phyloP scores from a whole-genome alignment of 306 rosid genomes.

The Ziziphus jujuba region DNA sequence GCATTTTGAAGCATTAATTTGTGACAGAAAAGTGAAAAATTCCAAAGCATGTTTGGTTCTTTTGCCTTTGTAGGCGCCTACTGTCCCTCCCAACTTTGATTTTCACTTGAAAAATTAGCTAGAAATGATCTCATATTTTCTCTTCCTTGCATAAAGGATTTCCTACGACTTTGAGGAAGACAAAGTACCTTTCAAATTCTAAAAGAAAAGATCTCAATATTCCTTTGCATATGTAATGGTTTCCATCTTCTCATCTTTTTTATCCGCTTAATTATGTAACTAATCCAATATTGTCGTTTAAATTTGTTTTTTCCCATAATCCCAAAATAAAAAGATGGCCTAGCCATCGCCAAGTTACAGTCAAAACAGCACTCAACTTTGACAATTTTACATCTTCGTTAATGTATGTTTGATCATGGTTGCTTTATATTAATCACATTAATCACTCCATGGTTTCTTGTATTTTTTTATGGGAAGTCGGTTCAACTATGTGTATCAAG shows the following conservation, averaged over 20 bases:
- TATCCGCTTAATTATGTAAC: too few species aligned
- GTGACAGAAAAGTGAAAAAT: constrained; percentile 7
- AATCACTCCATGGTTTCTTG: too few species aligned
- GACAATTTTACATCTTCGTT: too few species aligned
- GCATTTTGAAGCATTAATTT: background rate
- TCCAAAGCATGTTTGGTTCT: constrained; percentile 5
- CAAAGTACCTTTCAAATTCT: constrained; percentile 3
- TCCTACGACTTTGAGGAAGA: constrained; percentile 8
- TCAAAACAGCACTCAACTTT: too few species aligned
- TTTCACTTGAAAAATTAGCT: constrained; percentile 24
- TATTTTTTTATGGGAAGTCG: too few species aligned
- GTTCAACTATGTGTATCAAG: too few species aligned
- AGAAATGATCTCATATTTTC: constrained; percentile 17
- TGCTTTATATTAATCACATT: too few species aligned
- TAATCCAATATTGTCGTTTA: background rate
- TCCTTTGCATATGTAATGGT: background rate
- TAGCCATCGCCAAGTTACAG: background rate
- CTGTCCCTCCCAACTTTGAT: constrained; percentile 14
- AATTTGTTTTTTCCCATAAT: background rate
- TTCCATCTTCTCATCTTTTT: too few species aligned
- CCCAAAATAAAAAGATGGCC: background rate
- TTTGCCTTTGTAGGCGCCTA: constrained; percentile 39
- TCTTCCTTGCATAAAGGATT: background rate
- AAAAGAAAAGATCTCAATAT: background rate
- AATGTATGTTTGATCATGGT: too few species aligned